phyloP scores from a whole-genome alignment of 2,329 filamentous ascomycete species.

The Tolypocladium tropicale region DNA sequence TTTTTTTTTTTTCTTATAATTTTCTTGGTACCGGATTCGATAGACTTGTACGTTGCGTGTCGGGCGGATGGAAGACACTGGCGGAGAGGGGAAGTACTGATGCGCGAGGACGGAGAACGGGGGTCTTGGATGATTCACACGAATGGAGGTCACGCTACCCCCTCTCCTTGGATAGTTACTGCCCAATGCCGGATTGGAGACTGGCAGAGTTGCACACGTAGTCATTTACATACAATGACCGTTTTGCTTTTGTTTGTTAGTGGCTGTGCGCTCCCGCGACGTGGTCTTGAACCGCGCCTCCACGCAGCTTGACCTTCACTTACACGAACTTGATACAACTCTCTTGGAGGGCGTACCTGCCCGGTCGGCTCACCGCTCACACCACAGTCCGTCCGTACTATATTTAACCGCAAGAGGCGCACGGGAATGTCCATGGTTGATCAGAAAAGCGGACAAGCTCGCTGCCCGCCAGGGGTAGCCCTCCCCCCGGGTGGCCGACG shows the following conservation, averaged over 20 bases:
- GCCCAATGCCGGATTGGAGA: background rate
- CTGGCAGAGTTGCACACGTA: background rate
- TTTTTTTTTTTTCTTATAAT: too few relatives aligned
- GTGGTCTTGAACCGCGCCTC: background rate
- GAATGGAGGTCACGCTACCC: background rate
- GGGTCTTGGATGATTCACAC: background rate
- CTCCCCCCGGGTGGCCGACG: too few relatives aligned
- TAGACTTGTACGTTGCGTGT: constrained; percentile 1
- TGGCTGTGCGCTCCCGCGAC: background rate
- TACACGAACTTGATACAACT: too few relatives aligned
- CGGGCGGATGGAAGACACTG: background rate
- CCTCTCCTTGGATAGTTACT: background rate
- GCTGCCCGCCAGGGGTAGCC: too few relatives aligned
- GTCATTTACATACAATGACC: background rate
- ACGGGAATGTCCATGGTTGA: too few relatives aligned
- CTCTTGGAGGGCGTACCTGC: too few relatives aligned
- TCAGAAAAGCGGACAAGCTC: too few relatives aligned
- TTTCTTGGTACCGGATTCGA: background rate
- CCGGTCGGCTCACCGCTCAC: too few relatives aligned
- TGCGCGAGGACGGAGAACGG: background rate
- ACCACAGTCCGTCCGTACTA: too few relatives aligned
- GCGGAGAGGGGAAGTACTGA: background rate
- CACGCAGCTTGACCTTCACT: too few relatives aligned
- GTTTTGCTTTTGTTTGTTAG: background rate
- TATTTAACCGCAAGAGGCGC: too few relatives aligned